Conservation (phyloP, 2,329 filamentous ascomycete genomes). For the Fusarium falciforme region DNA sequence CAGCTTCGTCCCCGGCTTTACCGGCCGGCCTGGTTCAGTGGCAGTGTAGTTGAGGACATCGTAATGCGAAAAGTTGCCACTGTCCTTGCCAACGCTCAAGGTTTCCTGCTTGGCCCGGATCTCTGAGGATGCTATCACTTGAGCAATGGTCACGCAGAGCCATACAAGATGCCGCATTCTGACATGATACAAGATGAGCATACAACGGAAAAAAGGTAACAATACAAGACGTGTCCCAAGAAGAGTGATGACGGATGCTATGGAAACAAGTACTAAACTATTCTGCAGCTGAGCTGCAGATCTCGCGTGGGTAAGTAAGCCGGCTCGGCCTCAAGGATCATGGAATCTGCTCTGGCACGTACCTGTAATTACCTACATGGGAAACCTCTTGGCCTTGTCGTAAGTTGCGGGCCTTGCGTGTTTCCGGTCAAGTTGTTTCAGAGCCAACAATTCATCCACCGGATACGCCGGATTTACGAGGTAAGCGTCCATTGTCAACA, state of each 20-base stretch:
- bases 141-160: not conserved
- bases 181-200: not conserved
- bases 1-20: conserved; percentile 42
- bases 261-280: not conserved
- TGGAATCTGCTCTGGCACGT: not conserved
- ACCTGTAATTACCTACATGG: not conserved
- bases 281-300: not conserved
- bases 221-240: not conserved
- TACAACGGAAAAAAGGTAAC: not conserved
- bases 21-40: not conserved
- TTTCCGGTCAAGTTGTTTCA: not conserved
- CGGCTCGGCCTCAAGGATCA: not conserved
- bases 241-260: not conserved
- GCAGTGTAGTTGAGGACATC: conserved; percentile 29
- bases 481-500: not conserved
- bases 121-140: not conserved
- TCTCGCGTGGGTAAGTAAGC: not conserved
- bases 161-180: conserved; percentile 20
- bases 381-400: not conserved
- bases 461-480: not conserved
- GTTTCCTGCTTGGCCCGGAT: not conserved
- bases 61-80: conserved; percentile 3
- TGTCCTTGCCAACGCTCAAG: conserved; percentile 1
- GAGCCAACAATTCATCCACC: not conserved
- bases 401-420: not conserved